Percentiles rank a stretch among this genome's conserved stretches.
Evolutionary conservation across 2,329 filamentous ascomycete genomes (phyloP).

Genomic region (Berkeleyomyces rouxiae): DNA sequence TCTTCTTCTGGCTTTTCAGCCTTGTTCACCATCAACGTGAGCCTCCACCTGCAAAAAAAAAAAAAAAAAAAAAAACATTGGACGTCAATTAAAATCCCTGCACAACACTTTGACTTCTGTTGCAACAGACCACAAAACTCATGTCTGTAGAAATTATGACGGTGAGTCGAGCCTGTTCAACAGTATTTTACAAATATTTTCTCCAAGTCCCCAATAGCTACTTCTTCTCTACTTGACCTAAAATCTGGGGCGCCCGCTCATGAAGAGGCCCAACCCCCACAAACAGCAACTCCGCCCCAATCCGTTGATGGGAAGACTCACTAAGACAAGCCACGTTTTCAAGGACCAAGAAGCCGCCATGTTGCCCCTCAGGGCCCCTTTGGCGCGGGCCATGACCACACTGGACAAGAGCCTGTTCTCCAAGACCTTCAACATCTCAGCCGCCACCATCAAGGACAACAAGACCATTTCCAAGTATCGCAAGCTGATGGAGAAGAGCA

Average conservation of each 20-base stretch:
- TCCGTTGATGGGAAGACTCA: neutral
- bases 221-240: neutral
- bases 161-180: neutral
- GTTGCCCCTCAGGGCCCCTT: slow-evolving; percentile 57
- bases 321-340: neutral
- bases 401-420: slow-evolving; percentile 75
- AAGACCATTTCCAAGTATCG: slow-evolving; percentile 59
- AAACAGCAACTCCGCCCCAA: neutral
- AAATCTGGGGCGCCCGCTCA: neutral
- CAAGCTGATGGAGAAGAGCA: slow-evolving; percentile 44
- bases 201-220: neutral
- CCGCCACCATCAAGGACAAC: slow-evolving; percentile 59
- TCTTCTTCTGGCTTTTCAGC: slow-evolving; percentile 6
- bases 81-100: slow-evolving; percentile 14
- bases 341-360: slow-evolving; percentile 24
- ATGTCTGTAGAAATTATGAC: slow-evolving; percentile 1
- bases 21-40: neutral
- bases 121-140: neutral
- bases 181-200: neutral
- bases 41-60: neutral
- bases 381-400: slow-evolving; percentile 60
- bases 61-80: neutral
- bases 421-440: slow-evolving; percentile 58
- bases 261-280: neutral
- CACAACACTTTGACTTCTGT: neutral